Evolutionary conservation across 768 basidiomycete genomes (phyloP), one percentile per base, ranked within the genome.

Genomic region (Roridomyces roridus): DNA sequence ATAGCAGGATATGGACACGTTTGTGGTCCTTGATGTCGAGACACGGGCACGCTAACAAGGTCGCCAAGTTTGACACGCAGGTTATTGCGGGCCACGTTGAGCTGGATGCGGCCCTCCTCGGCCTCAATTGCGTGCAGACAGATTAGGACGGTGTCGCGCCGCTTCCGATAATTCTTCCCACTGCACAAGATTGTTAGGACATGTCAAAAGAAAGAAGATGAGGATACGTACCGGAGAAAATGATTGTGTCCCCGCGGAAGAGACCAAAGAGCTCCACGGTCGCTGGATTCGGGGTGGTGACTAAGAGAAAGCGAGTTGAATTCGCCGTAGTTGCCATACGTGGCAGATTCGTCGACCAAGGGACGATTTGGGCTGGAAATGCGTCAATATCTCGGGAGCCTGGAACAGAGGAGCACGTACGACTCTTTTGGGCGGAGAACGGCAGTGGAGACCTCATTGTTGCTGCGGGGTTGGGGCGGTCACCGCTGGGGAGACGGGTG

Each of bases 71-170:
- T 98, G 65, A 98, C 94, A 51, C 96, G 92, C 43, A 98, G 77
- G 77, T 99, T 98, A 80, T 98, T 96, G 55, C 97, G 93, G n/a
- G 97, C 97, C 31, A 99, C 97, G 88, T 99, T 99, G 77, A 99
- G 79, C 68, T 97, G 96, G 61, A 99, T 96, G 71, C 93, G 92
- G 55, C 97, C 96, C 75, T 98, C 97, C 66, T 98, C 97, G 59
- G 98, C 93, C 59, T 96, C 94, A 68, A 98, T 97, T 36, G 91
- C 92, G 68, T 89, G 91, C 68, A 99, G 75, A 68, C 95, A 97
- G 72, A 98, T 98, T 59, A 99, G 88, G 39, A 99, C 97, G 8
- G 96, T 98, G 67, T 98, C 96, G 67, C 91, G 88, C 69, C 97
- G 88, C 81, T 97, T 96, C n/a, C n/a, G n/a, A n/a, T n/a, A n/a